Percentiles rank a stretch among this genome's conserved stretches.
Conservation (phyloP, 1,139 yeast species). For the Zygosaccharomyces pseudobailii region DNA sequence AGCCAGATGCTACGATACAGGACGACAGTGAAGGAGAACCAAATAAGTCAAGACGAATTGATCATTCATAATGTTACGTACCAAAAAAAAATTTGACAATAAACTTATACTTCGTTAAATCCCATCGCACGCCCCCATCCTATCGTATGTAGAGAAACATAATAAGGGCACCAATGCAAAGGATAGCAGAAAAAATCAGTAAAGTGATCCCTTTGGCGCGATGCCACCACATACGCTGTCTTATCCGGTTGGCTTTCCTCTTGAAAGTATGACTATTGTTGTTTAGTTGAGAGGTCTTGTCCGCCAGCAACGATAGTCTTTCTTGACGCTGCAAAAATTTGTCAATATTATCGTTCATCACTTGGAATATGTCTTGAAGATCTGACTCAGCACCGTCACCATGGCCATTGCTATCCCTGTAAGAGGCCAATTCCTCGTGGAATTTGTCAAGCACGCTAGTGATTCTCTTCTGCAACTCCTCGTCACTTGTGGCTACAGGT, state of each 20-base stretch:
- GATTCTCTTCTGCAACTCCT: constrained; percentile 22
- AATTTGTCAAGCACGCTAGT: constrained; percentile 28
- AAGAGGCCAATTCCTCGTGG: constrained; percentile 29
- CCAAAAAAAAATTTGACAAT: constrained; percentile 1
- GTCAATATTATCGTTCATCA: constrained; percentile 68
- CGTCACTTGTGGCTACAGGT: constrained; percentile 19
- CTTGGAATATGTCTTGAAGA: constrained; percentile 36
- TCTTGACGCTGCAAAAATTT: constrained; percentile 77
- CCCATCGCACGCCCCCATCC: background rate
- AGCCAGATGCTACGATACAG: constrained; percentile 12
- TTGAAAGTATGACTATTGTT: constrained; percentile 67
- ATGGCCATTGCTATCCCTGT: constrained; percentile 21
- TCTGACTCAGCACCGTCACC: constrained; percentile 29
- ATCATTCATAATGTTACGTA: constrained; percentile 9
- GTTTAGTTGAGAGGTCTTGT: constrained; percentile 74
- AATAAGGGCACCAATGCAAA: constrained; percentile 22
- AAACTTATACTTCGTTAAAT: background rate
- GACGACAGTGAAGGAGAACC: constrained; percentile 17
- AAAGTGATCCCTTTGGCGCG: constrained; percentile 31
- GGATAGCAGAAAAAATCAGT: constrained; percentile 21
- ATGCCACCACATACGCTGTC: constrained; percentile 64
- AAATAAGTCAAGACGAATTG: constrained; percentile 11
- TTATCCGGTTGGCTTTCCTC: constrained; percentile 61
- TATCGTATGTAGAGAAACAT: constrained; percentile 21
- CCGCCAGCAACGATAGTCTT: constrained; percentile 65